Evolutionary conservation across 2,329 filamentous ascomycete species (phyloP), one percentile per base, ranked within the genome.

Genomic region (Metarhizium anisopliae): DNA sequence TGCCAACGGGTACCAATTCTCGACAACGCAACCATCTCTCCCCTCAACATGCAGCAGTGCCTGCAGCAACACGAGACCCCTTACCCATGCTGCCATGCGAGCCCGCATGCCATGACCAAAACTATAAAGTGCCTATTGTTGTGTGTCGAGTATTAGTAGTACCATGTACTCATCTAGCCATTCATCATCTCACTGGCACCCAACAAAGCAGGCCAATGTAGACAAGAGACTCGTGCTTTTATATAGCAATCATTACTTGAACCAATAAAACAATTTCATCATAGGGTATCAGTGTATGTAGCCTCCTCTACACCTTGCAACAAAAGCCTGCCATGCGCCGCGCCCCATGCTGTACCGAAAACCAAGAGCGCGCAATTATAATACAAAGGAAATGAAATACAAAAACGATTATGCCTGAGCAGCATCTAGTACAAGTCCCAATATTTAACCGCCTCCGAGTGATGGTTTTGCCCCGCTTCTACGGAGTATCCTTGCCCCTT

Each of bases 271-370:
- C 25, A 49, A 6, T 30, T 16, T 2, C 45, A 36, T 47, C 52
- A 18, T 20, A 35, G 52, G 52, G 52, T 53, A 47, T 53, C 52
- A 53, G 52, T 47, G 40, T 53, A 53, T 45, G 42, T 35, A 53
- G 35, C 40, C 13, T 36, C 29, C 20, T 36, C 8, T 35, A 18
- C 52, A 30, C 20, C 45, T 13, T n/a, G 30, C 42, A 49, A 14
- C 45, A 49, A 49, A 45, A 30, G 10, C 25, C 16, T 16, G 25
- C 45, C 45, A 29, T 49, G 25, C 45, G 45, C 45, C 20, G 25
- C 45, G 45, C 20, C 45, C 5, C 7, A 49, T 49, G 45, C 25
- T 30, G 13, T 16, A 10, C 13, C 18, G 20, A 30, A 49, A 11
- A 11, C 10, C 45, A 49, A 49, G 18, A 30, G 25, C 45, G 11